Percentiles rank a stretch among this genome's conserved stretches.
These are phyloP conservation scores for Mycena haematopus DNA, from an alignment of 768 basidiomycete genomes.

Conservation along the genomic window DNA sequence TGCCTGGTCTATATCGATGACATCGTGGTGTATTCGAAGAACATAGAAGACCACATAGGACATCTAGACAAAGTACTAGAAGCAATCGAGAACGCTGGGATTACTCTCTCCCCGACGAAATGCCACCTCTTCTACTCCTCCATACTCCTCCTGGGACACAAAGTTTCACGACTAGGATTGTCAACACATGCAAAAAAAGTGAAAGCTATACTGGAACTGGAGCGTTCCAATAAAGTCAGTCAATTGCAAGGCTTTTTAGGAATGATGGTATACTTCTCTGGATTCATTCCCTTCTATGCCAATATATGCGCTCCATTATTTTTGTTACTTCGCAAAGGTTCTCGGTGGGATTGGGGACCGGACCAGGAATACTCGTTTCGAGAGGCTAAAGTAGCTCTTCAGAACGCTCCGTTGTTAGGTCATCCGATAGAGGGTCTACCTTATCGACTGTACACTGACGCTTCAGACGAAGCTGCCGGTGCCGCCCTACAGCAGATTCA, in stretches of 20 bases:
- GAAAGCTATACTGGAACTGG: conserved; percentile 1
- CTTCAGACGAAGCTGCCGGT: conserved; percentile 21
- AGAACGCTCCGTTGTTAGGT: conserved; percentile 33
- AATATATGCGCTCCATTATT: conserved; percentile 15
- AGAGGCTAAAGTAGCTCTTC: conserved; percentile 28
- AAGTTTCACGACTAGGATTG: conserved; percentile 17
- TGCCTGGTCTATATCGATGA: conserved; percentile 7
- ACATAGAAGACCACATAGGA: background rate
- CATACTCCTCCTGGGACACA: background rate
- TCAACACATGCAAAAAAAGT: conserved; percentile 20
- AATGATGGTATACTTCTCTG: conserved; percentile 23
- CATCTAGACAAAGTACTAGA: conserved; percentile 19
- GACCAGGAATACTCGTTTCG: conserved; percentile 31
- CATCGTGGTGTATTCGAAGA: background rate
- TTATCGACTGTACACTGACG: conserved; percentile 38
- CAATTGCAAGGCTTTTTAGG: conserved; percentile 32
- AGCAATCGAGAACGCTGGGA: conserved; percentile 27
- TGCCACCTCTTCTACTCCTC: conserved; percentile 8
- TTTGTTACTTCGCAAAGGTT: conserved; percentile 8
- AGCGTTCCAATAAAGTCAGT: background rate
- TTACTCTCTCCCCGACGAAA: conserved; percentile 6
- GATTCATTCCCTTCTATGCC: conserved; percentile 18
- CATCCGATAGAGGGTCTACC: conserved; percentile 31
- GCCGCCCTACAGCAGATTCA: conserved; percentile 25
- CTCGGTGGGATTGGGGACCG: conserved; percentile 2